Conservation (phyloP, 345 rosid genomes). For the Draba incana region DNA sequence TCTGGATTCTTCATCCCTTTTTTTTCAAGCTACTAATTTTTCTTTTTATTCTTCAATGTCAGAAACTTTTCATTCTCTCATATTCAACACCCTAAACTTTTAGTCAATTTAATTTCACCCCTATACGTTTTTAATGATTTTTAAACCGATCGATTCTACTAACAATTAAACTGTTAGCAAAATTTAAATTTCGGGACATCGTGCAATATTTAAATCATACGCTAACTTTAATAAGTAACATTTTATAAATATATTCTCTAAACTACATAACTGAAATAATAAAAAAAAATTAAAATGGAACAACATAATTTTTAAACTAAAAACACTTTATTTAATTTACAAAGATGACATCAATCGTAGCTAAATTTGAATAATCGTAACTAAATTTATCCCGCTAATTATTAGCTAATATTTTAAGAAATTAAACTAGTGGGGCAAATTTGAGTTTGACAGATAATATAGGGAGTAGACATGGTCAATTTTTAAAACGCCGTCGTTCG, state of each 20-base stretch:
- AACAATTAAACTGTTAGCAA: no score
- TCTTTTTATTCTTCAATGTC: no score
- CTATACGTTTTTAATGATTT: neutral
- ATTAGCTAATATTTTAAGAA: neutral
- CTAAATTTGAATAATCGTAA: neutral
- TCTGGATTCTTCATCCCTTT: constrained; percentile 8
- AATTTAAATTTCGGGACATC: neutral
- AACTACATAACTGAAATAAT: no score
- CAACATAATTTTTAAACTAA: no score
- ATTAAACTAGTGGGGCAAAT: constrained; percentile 19
- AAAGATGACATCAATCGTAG: neutral
- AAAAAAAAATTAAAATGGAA: no score
- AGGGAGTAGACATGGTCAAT: constrained; percentile 19
- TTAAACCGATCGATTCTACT: neutral
- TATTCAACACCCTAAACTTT: constrained; percentile 16
- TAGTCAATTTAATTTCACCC: constrained; percentile 27
- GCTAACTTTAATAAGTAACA: no score
- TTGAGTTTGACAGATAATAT: neutral
- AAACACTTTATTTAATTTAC: no score
- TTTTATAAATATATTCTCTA: no score
- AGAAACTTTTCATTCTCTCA: neutral
- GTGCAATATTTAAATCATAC: neutral
- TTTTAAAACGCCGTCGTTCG: constrained; percentile 39
- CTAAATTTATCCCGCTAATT: neutral
- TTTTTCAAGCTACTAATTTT: no score